Base-by-base conservation (phyloP, 257 asterid genomes). In the Solanum tarapatanum region DNA sequence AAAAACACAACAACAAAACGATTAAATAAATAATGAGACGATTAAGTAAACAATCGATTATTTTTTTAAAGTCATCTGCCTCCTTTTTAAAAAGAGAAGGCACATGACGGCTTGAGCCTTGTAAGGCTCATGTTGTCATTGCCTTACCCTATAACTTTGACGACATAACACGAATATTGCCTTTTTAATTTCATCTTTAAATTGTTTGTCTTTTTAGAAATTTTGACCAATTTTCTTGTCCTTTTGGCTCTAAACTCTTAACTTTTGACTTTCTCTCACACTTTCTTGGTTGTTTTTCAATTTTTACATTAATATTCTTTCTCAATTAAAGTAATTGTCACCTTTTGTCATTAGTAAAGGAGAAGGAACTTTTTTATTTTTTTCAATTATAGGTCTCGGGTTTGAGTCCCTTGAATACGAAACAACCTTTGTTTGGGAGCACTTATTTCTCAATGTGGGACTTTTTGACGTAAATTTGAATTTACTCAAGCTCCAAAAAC, bases 361-460 rank as follows among this genome's bases (percentile, higher is more conserved):
- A 55, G 24, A 55, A 7, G 24, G 66, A 19, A 0, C 7, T 58
- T 19, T 58, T 19, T 19, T 2, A 14, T 51, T 7, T 7, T 55
- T 62, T 62, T 62, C 12, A 62, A 62, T 62, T 1, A n/a, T 3
- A 62, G 3, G 13, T 9, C 16, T 62, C 30, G 7, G 11, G 16
- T n/a, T 62, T 2, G 30, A 62, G 30, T 62, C 12, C 14, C 6
- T 0, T 62, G 14, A 0, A 4, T n/a, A 62, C 3, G 3, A 2
- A 62, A 11, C 12, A 1, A 10, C 3, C 1, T 62, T 23, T 62
- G 8, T 10, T 62, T n/a, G 14, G 7, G 2, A 62, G 14, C 13
- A 11, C 6, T n/a, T n/a, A 62, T 11, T 0, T 10, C 14, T n/a
- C 1, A n/a, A n/a, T 62, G 2, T 62, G 7, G 0, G 11, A 62